Evolutionary conservation across 1,284 basidiomycete species (phyloP), one percentile per base, ranked within the genome.

Genomic region (Leccinum solheimii): DNA sequence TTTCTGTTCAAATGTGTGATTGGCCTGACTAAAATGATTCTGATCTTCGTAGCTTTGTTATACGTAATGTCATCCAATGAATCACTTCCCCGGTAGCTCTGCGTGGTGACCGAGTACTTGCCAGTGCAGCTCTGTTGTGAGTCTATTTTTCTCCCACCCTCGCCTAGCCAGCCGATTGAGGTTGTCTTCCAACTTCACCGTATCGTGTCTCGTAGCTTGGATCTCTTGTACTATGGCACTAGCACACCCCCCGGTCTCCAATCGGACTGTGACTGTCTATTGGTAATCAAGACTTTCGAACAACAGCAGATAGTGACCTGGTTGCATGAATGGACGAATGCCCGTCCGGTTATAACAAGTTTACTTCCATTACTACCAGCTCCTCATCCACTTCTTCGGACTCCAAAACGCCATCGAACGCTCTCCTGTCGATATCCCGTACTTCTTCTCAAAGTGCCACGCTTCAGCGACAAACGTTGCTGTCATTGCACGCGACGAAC

Each of bases 341-440:
- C 67, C 61, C 65, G 75, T 65, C 45, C 62, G n/a, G 58, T 57
- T 26, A 57, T 52, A 26, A 60, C 71, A 43, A 45, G 71, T 94
- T 73, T 94, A 92, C 74, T 91, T 84, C 76, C 84, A 92, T 72
- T 96, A 97, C 72, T 87, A 90, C 32, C 87, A 89, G 73, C 83
- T 97, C 52, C 90, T 95, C 23, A 80, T 98, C 67, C 96, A 97
- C 73, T 96, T 94, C 7, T 98, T 98, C 69, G 95, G 96, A 3
- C 81, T 98, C 59, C 95, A 98, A 76, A 93, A 97, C 70, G 92
- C 96, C 3, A 79, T 97, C 58, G 95, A 97, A 73, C 82, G 84
- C 14, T 82, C 85, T 11, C 77, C 82, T 1, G 78, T 91, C 55
- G 86, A 95, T 70, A 89, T 94, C 55, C 89, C 89, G 0, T 90